Evolutionary conservation across 2,329 filamentous ascomycete genomes (phyloP), one percentile per base, ranked within the genome.

Genomic region (Colletotrichum aenigma): DNA sequence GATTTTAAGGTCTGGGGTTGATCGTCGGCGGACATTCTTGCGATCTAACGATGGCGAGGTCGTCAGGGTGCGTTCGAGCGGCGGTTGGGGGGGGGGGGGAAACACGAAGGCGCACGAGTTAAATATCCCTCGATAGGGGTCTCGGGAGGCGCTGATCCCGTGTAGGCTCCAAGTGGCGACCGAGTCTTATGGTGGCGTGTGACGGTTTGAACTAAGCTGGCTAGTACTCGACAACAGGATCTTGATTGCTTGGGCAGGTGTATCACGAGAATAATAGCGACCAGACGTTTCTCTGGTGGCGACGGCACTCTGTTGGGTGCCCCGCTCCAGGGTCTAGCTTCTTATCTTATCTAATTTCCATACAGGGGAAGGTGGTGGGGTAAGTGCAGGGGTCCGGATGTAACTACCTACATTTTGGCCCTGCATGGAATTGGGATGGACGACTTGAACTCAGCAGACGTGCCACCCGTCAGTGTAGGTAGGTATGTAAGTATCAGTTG

Each of bases 1-100:
- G 86, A 85, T 76, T 88, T 88, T 68, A 92, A 85, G 4, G 89
- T 88, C 77, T 86, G 87, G 3, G 88, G 86, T 77, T 88, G 84
- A 76, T 88, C 85, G 73, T 84, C 82, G 58, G 81, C 78, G 48
- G 81, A 77, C 83, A 85, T 85, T 67, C 61, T 77, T 61, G 62
- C 66, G 55, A 36, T 28, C 61, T 60, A 36, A n/a, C 9, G 38
- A 4, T 60, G 16, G 24, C 32, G 56, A 26, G 26, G 13, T 24
- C 43, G 21, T 28, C 38, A 61, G 38, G 30, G 18, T 28, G 43
- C 12, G 43, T 52, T 52, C n/a, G 43, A 52, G 43, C 43, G 56
- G 21, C 28, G 34, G 36, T 48, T 66, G 48, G 55, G n/a, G 61
- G n/a, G 61, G 48, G 55, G n/a, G 61, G 26, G 15, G 61, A 15